A percentile compares a stretch with the other conserved stretches of the same genome.
These are phyloP conservation scores for Hirsutella thompsonii DNA, from an alignment of 2,329 filamentous ascomycete genomes.

Conservation along the genomic window DNA sequence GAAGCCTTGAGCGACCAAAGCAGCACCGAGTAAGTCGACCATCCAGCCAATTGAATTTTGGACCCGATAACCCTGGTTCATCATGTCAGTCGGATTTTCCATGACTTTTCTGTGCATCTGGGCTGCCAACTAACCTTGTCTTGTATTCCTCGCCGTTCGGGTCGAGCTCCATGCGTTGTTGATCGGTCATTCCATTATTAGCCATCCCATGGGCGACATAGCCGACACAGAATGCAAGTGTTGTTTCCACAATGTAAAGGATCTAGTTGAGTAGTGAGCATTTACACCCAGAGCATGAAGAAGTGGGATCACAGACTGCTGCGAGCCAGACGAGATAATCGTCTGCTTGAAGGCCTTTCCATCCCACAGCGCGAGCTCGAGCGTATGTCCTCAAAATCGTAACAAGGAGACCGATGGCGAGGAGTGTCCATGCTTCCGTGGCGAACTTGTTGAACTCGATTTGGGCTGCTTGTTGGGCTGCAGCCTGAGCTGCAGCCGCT, in stretches of 20 bases:
- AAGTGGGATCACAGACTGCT: slow-evolving; percentile 21
- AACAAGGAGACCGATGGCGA: slow-evolving; percentile 33
- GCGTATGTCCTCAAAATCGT: slow-evolving; percentile 37
- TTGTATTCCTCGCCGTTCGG: slow-evolving; percentile 30
- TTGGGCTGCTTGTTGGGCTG: slow-evolving; percentile 7
- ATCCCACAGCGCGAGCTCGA: slow-evolving; percentile 33
- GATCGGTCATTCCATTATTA: slow-evolving; percentile 43
- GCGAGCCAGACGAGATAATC: slow-evolving; percentile 47
- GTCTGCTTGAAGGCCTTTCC: slow-evolving; percentile 37
- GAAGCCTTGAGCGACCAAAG: slow-evolving; percentile 44
- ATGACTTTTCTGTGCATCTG: neutral
- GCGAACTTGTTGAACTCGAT: slow-evolving; percentile 13
- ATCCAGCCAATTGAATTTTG: slow-evolving; percentile 42
- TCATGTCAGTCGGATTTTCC: neutral
- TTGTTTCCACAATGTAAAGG: slow-evolving; percentile 37
- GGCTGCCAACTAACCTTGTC: slow-evolving; percentile 14
- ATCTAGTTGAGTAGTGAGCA: slow-evolving; percentile 19
- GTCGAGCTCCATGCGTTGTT: slow-evolving; percentile 29
- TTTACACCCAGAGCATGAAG: neutral
- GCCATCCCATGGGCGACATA: slow-evolving; percentile 36
- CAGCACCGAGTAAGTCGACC: slow-evolving; percentile 39
- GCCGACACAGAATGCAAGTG: slow-evolving; percentile 36
- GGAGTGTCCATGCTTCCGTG: slow-evolving; percentile 26
- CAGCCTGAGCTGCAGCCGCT: slow-evolving; percentile 10
- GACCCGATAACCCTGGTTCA: slow-evolving; percentile 35